These are phyloP conservation scores for Ustilago curta DNA, from an alignment of 1,284 basidiomycete species.

Conservation along the genomic window DNA sequence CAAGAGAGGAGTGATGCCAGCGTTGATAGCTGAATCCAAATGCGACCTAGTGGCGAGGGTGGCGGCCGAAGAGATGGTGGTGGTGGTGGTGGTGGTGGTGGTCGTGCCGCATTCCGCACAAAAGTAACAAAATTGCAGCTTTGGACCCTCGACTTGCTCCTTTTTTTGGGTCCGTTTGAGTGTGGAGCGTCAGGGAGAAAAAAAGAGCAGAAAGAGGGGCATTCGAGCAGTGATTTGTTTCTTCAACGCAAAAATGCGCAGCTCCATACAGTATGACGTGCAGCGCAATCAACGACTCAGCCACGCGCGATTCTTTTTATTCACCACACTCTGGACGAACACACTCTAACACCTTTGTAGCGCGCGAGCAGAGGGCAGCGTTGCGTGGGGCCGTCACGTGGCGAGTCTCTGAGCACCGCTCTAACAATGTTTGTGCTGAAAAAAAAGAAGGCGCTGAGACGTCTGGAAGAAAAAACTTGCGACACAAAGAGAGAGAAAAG, in stretches of 20 bases:
- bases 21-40: background rate
- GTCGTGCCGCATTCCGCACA: background rate
- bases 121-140: background rate
- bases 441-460: background rate
- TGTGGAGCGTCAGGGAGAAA: slow-evolving; percentile 22
- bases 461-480: slow-evolving; percentile 30
- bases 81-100: no score
- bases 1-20: background rate
- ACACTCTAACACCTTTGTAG: no score
- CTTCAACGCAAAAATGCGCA: background rate
- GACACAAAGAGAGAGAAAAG: background rate
- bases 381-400: slow-evolving; percentile 3
- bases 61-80: slow-evolving; percentile 23
- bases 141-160: slow-evolving; percentile 10
- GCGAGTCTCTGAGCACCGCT: no score
- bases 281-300: slow-evolving; percentile 22
- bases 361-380: slow-evolving; percentile 5
- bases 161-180: slow-evolving; percentile 5
- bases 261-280: slow-evolving; percentile 26
- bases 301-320: background rate
- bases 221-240: slow-evolving; percentile 15
- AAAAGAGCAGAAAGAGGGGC: background rate
- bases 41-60: background rate
- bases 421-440: background rate
- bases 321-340: background rate